Evolutionary conservation across 2,329 filamentous ascomycete species (phyloP).

Genomic region (Macroventuria anomochaeta): DNA sequence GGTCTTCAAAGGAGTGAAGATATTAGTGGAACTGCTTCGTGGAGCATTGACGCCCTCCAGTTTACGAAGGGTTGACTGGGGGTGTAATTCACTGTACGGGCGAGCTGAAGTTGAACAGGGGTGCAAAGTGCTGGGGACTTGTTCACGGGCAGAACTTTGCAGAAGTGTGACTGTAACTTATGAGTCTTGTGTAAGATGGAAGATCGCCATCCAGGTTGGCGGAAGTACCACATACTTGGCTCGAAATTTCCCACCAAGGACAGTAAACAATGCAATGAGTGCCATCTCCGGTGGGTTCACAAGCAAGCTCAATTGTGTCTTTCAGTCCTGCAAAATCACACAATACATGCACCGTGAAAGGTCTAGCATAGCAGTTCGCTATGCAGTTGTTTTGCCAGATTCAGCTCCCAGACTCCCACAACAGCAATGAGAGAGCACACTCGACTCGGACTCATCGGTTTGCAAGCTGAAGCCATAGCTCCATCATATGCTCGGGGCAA

Average conservation of each 20-base stretch:
- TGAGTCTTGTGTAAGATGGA: slow-evolving; percentile 9
- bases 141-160: too few species aligned
- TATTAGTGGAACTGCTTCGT: too few species aligned
- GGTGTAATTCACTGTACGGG: too few species aligned
- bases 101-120: too few species aligned
- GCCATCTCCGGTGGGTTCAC: background rate
- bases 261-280: background rate
- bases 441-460: slow-evolving; percentile 9
- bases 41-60: too few species aligned
- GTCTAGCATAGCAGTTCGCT: background rate
- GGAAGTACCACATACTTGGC: slow-evolving; percentile 2
- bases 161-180: slow-evolving; percentile 4
- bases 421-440: background rate
- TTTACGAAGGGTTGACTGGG: too few species aligned
- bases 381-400: background rate
- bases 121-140: too few species aligned
- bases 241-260: slow-evolving; percentile 3
- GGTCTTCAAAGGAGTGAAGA: too few species aligned
- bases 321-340: background rate
- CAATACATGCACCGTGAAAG: background rate
- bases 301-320: background rate
- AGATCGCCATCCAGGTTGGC: slow-evolving; percentile 2
- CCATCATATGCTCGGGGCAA: background rate
- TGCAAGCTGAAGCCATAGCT: background rate
- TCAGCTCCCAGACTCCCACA: background rate